Base-by-base conservation (phyloP, 306 rosid genomes). In the Prunus mongolica region DNA sequence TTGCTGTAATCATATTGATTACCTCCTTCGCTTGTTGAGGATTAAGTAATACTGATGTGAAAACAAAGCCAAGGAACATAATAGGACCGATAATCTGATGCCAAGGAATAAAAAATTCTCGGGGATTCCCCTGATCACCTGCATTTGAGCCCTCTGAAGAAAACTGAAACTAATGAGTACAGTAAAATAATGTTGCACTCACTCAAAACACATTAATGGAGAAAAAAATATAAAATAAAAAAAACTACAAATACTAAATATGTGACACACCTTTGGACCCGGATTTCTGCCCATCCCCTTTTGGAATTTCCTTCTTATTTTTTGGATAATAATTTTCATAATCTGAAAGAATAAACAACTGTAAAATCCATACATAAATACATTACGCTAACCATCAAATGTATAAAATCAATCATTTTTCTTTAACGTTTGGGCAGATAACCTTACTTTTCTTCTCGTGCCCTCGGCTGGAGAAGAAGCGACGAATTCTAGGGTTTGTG, bases 11-110 rank as follows among this genome's bases (percentile, higher is more conserved):
- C 15, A 8, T 27, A 61, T 47, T 61, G 69, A 34, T 80, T 75
- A 91, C 97, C 97, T 91, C 91, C 78, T 92, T 84, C 77, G 82
- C 86, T 61, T 88, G 89, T 14, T 72, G 80, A 77, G 92, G 84
- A 76, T 88, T 87, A 79, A 83, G 71, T 57, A 87, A 65, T 51
- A 87, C 73, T n/a, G 91, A 86, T 8, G 88, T 52, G 65, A 92
- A 74, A 69, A 92, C 78, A 32, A 89, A 82, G 68, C 84, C 89
- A 68, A 92, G 32, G 74, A 87, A 82, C 75, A 91, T 12, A 19
- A 87, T 70, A 60, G 92, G 90, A 49, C 90, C 80, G 49, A 85
- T 3, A 44, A 34, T 34, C 41, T 34, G 41, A 34, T 34, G 41
- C 41, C 41, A 34, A 5, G 41, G 41, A 34, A 34, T 34, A 34